Evolutionary conservation across 345 rosid genomes (phyloP), one percentile per base, ranked within the genome.

Genomic region (Pseudoturritis turrita): DNA sequence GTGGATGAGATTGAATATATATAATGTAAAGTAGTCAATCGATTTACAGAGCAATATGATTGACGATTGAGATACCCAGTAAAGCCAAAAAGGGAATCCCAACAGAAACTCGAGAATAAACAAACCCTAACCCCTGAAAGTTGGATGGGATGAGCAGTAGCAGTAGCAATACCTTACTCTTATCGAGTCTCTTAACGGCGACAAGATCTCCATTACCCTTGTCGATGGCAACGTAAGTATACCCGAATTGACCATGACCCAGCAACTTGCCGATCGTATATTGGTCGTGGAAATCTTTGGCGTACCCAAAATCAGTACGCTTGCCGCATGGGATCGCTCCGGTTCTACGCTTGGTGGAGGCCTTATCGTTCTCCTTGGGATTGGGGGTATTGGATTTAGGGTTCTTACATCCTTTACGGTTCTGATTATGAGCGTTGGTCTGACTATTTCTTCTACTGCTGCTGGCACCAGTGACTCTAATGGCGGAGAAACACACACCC

Each of bases 161-260:
- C 7, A 22, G 26, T 5, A 50, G 14, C 44, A 54, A 15, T 70
- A 91, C 97, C 97, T 89, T 91, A 68, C 73, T 85, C 83, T 91
- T 91, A 56, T 91, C 96, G 73, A 91, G 90, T 59, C 80, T 84
- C 83, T 91, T 91, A 7, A 89, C 97, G 0, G 97, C 97, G 49
- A 86, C 88, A 14, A 89, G 91, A 86, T 89, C 91, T 33, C 96
- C 97, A 73, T 72, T 85, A 17, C 35, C 7, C 75, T 86, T 89
- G 74, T 86, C 82, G 35, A 77, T 80, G 74, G 96, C 97, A 49
- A 91, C 96, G 55, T 87, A 91, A 25, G 97, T 91, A 26, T 91
- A 91, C n/a, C 97, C 97, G 64, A 91, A 91, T 71, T 91, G 97
- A 45, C 97, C 97, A 68, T 91, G 97, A 19, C 97, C 97, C 15